Conservation (phyloP, 2,329 filamentous ascomycete genomes). For the Trichoderma sp. region DNA sequence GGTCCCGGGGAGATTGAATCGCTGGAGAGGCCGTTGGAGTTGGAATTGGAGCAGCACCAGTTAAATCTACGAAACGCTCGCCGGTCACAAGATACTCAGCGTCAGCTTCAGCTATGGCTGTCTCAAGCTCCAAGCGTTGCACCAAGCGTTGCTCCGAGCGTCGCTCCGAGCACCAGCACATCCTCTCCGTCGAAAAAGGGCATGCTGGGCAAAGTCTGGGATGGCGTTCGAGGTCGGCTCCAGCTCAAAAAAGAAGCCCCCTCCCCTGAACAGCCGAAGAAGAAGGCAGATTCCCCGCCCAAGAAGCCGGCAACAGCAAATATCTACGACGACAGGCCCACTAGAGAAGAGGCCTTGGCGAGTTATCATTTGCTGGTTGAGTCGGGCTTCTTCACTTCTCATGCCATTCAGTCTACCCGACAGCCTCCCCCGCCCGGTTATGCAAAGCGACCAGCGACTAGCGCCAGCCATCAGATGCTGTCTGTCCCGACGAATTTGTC, state of each 20-base stretch:
- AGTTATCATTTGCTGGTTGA: constrained; percentile 60
- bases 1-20: constrained; percentile 42
- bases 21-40: constrained; percentile 34
- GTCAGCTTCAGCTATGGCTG: constrained; percentile 21
- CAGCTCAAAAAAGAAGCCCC: constrained; percentile 34
- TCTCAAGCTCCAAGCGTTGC: constrained; percentile 6
- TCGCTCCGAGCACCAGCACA: constrained; percentile 3
- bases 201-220: constrained; percentile 43
- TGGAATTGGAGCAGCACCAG: constrained; percentile 15
- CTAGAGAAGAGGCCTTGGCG: constrained; percentile 54
- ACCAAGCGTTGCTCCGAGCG: constrained; percentile 4
- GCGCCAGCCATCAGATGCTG: constrained; percentile 22
- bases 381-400: constrained; percentile 59
- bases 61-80: constrained; percentile 5
- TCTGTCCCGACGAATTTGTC: constrained; percentile 25
- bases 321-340: constrained; percentile 33
- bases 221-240: constrained; percentile 40
- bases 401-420: constrained; percentile 59
- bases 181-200: constrained; percentile 29
- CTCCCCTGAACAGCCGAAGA: constrained; percentile 31
- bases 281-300: constrained; percentile 21
- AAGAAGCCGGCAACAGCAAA: constrained; percentile 10
- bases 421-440: constrained; percentile 38
- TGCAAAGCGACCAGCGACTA: constrained; percentile 17
- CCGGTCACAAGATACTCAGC: constrained; percentile 13